Percentiles rank a stretch among this genome's conserved stretches.
phyloP scores from a whole-genome alignment of 441 rosid genomes.

The Isatis lusitanica region DNA sequence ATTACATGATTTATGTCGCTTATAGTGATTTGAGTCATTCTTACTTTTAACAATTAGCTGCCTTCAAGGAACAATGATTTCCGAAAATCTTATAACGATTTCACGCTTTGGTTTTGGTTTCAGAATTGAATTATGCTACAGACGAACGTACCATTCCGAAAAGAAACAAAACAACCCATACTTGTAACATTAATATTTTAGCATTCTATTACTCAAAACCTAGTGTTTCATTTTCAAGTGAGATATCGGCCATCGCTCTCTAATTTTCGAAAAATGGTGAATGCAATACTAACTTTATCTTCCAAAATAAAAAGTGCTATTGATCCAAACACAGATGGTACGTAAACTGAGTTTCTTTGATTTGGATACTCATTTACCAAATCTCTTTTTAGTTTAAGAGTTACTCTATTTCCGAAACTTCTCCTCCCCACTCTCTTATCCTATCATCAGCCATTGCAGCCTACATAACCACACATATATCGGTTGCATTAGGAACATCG shows the following conservation, averaged over 20 bases:
- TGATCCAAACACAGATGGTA: not conserved
- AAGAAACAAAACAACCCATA: not conserved
- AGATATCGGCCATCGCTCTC: not conserved
- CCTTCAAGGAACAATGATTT: not conserved
- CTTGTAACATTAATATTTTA: not conserved
- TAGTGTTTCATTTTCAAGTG: not conserved
- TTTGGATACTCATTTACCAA: not conserved
- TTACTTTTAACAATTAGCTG: not conserved
- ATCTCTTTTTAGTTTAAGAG: conserved; percentile 11
- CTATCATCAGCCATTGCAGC: conserved; percentile 63
- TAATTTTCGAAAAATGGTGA: not conserved
- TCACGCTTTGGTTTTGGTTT: not conserved
- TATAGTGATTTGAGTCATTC: not conserved
- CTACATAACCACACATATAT: conserved; percentile 34
- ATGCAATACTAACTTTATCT: not conserved
- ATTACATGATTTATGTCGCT: not conserved
- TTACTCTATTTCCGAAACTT: conserved; percentile 6
- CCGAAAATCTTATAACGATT: not conserved
- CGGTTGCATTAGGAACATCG: not conserved
- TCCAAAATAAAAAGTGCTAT: not conserved
- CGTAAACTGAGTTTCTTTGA: not conserved
- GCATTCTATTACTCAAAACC: not conserved
- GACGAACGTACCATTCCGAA: not conserved
- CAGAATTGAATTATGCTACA: not conserved
- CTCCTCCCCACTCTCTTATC: conserved; percentile 62